These are phyloP conservation scores for Grifola frondosa DNA, from an alignment of 1,284 basidiomycete species.

Conservation along the genomic window DNA sequence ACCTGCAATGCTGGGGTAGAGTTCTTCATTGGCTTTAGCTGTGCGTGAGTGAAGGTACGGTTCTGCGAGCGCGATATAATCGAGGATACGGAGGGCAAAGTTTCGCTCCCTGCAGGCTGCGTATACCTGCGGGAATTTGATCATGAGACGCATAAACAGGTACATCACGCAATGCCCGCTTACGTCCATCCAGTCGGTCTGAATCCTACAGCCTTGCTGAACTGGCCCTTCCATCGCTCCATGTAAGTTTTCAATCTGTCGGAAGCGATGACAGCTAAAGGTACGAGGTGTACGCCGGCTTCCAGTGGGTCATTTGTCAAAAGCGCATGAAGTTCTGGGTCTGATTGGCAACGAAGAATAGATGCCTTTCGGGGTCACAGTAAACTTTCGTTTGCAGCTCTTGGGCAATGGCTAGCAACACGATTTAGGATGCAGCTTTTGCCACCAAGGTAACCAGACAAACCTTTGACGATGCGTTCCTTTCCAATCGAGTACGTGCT, in stretches of 20 bases:
- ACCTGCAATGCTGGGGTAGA: slow-evolving; percentile 71
- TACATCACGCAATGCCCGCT: slow-evolving; percentile 30
- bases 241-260: slow-evolving; percentile 83
- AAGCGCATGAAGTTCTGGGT: slow-evolving; percentile 78
- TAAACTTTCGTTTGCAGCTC: slow-evolving; percentile 86
- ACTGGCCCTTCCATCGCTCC: slow-evolving; percentile 72
- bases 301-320: slow-evolving; percentile 77
- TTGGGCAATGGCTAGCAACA: slow-evolving; percentile 72
- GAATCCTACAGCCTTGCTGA: slow-evolving; percentile 78
- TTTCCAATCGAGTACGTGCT: slow-evolving; percentile 98
- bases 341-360: slow-evolving; percentile 80
- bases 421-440: background rate
- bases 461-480: slow-evolving; percentile 94
- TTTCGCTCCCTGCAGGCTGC: slow-evolving; percentile 66
- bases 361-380: slow-evolving; percentile 83
- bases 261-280: slow-evolving; percentile 74
- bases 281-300: slow-evolving; percentile 85
- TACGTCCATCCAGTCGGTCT: slow-evolving; percentile 95
- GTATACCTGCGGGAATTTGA: slow-evolving; percentile 52
- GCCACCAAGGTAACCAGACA: background rate
- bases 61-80: slow-evolving; percentile 70
- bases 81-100: slow-evolving; percentile 58
- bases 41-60: slow-evolving; percentile 62
- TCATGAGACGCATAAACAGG: background rate
- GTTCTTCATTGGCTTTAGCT: slow-evolving; percentile 72